Base-by-base conservation (phyloP, 257 asterid genomes). In the Cruciata laevipes region DNA sequence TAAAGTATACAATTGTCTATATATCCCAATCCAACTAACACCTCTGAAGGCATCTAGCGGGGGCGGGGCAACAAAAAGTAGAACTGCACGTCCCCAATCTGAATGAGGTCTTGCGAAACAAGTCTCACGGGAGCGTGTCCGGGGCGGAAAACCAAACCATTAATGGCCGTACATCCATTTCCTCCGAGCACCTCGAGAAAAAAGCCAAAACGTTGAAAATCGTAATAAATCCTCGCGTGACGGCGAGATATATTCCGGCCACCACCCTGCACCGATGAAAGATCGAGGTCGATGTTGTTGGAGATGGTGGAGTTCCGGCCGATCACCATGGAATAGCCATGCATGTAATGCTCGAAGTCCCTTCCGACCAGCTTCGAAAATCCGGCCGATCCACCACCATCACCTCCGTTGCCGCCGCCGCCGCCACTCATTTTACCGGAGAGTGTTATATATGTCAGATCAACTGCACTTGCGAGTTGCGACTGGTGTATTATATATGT, bases 291-390 rank as follows among this genome's bases (percentile, higher is more conserved):
- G 33, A 90, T 96, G 1, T 96, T 74, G 2, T 37, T 6, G 20
- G 98, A 93, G 68, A 88, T 89, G 82, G 86, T 93, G 73, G 98
- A 93, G 82, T 86, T 89, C 30, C 98, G 95, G 67, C 98, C 98
- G 25, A 93, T 84, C 18, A 90, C 68, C 11, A 93, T 93, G 77
- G 98, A 93, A 82, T 93, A 93, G 44, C 95, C 87, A 73, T 93
- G 97, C 97, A 93, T 90, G 74, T 87, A 87, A 77, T 87, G 90
- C 85, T 93, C 98, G 77, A 93, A 93, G 71, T 93, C 97, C 69
- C 84, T 93, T 30, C 97, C 97, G 70, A 90, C 97, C 23, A 93
- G 84, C 84, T 93, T 93, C 17, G 98, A 97, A 74, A 93, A 93
- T 18, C 98, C 98, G 30, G 98, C 98, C 74, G 88, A 97, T 40